Conservation (phyloP, 1,284 basidiomycete genomes). For the Boletus albobrunnescens region DNA sequence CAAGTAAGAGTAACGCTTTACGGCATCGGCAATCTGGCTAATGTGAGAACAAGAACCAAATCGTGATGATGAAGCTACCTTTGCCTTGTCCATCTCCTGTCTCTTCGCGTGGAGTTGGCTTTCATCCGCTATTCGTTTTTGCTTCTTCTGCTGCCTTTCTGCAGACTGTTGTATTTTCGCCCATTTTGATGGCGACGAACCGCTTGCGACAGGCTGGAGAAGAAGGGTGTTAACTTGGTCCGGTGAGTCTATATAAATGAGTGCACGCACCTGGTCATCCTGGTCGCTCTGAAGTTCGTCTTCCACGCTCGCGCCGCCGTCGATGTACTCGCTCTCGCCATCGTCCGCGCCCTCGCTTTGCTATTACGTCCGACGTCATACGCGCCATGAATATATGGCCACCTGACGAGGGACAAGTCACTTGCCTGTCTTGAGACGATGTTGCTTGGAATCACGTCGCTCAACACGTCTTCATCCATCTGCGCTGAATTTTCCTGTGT, state of each 20-base stretch:
- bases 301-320: slow-evolving; percentile 45
- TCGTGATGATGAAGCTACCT: slow-evolving; percentile 41
- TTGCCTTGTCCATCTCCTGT: slow-evolving; percentile 80
- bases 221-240: slow-evolving; percentile 7
- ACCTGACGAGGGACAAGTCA: slow-evolving; percentile 2
- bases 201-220: slow-evolving; percentile 26
- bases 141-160: slow-evolving; percentile 51
- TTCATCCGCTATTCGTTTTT: slow-evolving; percentile 67
- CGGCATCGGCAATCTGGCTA: slow-evolving; percentile 80
- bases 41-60: slow-evolving; percentile 1
- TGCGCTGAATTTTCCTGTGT: slow-evolving; percentile 13
- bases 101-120: slow-evolving; percentile 62
- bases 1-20: slow-evolving; percentile 93
- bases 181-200: slow-evolving; percentile 40
- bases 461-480: slow-evolving; percentile 73
- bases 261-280: slow-evolving; percentile 40
- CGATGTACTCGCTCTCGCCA: slow-evolving; percentile 62
- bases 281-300: slow-evolving; percentile 63
- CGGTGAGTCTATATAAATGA: slow-evolving; percentile 8
- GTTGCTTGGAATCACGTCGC: slow-evolving; percentile 77
- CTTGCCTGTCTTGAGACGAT: slow-evolving; percentile 76
- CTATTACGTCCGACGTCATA: slow-evolving; percentile 33
- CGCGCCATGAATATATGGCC: slow-evolving; percentile 12
- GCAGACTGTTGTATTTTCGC: slow-evolving; percentile 38
- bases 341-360: slow-evolving; percentile 63